Percentiles rank a stretch among this genome's conserved stretches.
phyloP scores from a whole-genome alignment of 331 rosid genomes.

The Saraca asoca region DNA sequence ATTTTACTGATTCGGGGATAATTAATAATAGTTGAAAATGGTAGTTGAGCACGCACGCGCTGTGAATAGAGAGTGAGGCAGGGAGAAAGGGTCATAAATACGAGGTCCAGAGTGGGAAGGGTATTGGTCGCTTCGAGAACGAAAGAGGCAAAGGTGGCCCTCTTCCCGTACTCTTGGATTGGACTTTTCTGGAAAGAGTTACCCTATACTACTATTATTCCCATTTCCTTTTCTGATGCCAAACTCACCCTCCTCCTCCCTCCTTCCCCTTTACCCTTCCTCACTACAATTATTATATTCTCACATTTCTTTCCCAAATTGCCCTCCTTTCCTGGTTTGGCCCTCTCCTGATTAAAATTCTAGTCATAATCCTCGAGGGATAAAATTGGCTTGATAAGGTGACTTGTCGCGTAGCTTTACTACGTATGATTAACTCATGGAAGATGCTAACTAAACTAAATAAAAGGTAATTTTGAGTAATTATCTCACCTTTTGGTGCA shows the following conservation, averaged over 20 bases:
- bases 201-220: slow-evolving; percentile 67
- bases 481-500: slow-evolving; percentile 51
- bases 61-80: slow-evolving; percentile 38
- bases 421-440: slow-evolving; percentile 41
- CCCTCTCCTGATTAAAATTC: slow-evolving; percentile 31
- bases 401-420: slow-evolving; percentile 26
- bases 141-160: slow-evolving; percentile 81
- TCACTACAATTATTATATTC: neutral
- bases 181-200: slow-evolving; percentile 72
- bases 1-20: too few species aligned
- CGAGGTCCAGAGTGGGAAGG: slow-evolving; percentile 67
- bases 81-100: slow-evolving; percentile 45
- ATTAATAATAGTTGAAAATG: too few species aligned
- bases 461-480: slow-evolving; percentile 49
- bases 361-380: slow-evolving; percentile 35
- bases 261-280: neutral
- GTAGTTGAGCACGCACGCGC: slow-evolving; percentile 37
- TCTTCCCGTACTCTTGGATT: slow-evolving; percentile 97
- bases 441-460: slow-evolving; percentile 8
- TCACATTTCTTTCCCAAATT: slow-evolving; percentile 31
- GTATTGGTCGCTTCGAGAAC: slow-evolving; percentile 54
- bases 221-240: slow-evolving; percentile 57
- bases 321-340: slow-evolving; percentile 33
- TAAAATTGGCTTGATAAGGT: slow-evolving; percentile 17
- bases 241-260: slow-evolving; percentile 11